Conservation (phyloP, 805 yeast genomes). For the Lachancea fermentati region DNA sequence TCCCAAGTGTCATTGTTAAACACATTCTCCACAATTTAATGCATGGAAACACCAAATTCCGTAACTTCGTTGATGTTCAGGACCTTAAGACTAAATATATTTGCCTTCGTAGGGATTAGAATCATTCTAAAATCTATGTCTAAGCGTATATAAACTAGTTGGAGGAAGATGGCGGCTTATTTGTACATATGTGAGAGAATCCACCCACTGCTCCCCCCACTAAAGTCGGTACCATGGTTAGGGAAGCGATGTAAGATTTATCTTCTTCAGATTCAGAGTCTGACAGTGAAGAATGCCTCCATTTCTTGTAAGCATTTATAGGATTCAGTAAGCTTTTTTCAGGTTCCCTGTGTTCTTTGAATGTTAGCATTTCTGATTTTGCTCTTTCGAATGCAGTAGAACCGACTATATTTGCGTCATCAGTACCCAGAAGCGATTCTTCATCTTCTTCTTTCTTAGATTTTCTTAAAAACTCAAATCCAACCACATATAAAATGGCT, state of each 20-base stretch:
- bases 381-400: slow-evolving; percentile 33
- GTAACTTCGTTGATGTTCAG: too few relatives aligned
- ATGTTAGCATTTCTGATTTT: slow-evolving; percentile 26
- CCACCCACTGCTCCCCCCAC: slow-evolving; percentile 58
- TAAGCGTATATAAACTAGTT: too few relatives aligned
- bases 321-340: slow-evolving; percentile 19
- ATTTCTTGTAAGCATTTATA: slow-evolving; percentile 20
- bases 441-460: slow-evolving; percentile 18
- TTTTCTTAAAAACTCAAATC: slow-evolving; percentile 24
- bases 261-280: slow-evolving; percentile 13
- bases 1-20: too few relatives aligned
- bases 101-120: too few relatives aligned
- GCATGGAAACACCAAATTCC: too few relatives aligned
- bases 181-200: slow-evolving; percentile 8
- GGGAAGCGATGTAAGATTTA: slow-evolving; percentile 34
- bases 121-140: too few relatives aligned
- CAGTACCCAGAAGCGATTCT: slow-evolving; percentile 19
- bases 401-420: slow-evolving; percentile 11
- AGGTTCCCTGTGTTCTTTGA: slow-evolving; percentile 12
- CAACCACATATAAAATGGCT: slow-evolving; percentile 16
- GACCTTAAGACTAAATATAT: too few relatives aligned
- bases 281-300: slow-evolving; percentile 19
- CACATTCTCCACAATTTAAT: too few relatives aligned
- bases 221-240: slow-evolving; percentile 49
- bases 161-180: too few relatives aligned